phyloP scores from a whole-genome alignment of 106 monocot genomes.

The Agapanthus africanus region DNA sequence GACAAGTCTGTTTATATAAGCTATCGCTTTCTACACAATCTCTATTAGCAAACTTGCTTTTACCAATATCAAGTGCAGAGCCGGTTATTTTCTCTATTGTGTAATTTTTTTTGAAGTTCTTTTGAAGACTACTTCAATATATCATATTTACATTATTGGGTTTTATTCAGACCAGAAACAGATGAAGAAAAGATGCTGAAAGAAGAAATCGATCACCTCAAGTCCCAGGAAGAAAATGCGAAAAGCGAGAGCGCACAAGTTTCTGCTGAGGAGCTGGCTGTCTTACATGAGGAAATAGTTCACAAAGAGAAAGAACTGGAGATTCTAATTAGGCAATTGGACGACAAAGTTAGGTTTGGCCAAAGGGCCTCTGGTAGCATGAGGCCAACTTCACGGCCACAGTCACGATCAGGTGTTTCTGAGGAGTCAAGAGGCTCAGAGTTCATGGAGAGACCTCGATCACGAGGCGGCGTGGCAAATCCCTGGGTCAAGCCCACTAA shows the following conservation, averaged over 20 bases:
- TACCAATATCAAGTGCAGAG: neutral
- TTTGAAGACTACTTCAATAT: neutral
- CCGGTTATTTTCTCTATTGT: neutral
- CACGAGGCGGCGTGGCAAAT: constrained; percentile 58
- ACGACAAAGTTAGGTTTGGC: constrained; percentile 77
- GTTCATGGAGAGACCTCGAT: constrained; percentile 63
- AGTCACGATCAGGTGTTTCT: constrained; percentile 41
- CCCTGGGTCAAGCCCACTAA: constrained; percentile 35
- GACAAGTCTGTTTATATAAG: neutral
- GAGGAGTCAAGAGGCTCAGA: constrained; percentile 51
- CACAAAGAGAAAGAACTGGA: constrained; percentile 64
- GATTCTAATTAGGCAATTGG: constrained; percentile 40
- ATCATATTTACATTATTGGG: neutral
- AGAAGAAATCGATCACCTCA: constrained; percentile 66
- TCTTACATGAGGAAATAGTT: constrained; percentile 27
- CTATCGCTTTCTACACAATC: neutral
- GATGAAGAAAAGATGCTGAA: constrained; percentile 67
- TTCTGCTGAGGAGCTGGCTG: constrained; percentile 33
- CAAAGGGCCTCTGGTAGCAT: constrained; percentile 23
- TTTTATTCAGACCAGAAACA: constrained; percentile 58
- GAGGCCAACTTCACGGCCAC: constrained; percentile 65
- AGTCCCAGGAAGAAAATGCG: constrained; percentile 20
- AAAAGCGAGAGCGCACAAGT: constrained; percentile 13
- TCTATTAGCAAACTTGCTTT: neutral
- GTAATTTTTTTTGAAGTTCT: neutral